phyloP scores from a whole-genome alignment of 257 asterid species.

The Rauvolfia tetraphylla region DNA sequence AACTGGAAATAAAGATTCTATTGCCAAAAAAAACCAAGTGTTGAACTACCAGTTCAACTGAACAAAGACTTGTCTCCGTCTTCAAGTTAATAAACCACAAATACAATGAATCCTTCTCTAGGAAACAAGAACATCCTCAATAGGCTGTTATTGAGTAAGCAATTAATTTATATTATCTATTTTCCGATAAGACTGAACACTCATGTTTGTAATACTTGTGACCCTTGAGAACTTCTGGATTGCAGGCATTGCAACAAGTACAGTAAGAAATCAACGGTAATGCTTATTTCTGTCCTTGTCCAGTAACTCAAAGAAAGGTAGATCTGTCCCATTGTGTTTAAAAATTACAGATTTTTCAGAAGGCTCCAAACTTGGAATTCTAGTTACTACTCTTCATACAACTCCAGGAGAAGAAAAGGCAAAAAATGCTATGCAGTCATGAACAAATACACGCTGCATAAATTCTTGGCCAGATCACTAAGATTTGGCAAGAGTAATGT shows the following conservation, averaged over 20 bases:
- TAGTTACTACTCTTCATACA: background rate
- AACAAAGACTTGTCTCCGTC: no score
- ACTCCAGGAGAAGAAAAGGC: background rate
- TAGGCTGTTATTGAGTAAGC: no score
- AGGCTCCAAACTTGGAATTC: background rate
- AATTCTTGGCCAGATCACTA: background rate
- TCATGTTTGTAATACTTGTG: no score
- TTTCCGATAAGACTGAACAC: no score
- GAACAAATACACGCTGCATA: background rate
- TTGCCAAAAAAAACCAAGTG: background rate
- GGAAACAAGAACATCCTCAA: no score
- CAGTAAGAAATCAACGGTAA: background rate
- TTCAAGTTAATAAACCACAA: no score
- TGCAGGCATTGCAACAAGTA: no score
- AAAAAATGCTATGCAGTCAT: background rate
- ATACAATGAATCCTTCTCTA: no score
- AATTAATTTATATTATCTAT: no score
- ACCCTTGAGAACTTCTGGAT: no score
- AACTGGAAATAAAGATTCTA: background rate
- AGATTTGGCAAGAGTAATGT: background rate
- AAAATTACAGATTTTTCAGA: background rate
- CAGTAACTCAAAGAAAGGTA: background rate
- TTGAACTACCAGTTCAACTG: no score
- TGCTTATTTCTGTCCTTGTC: no score
- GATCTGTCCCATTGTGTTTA: background rate